Evolutionary conservation across 129 eudicot genomes (phyloP).

Genomic region (Kitagawia praeruptora): DNA sequence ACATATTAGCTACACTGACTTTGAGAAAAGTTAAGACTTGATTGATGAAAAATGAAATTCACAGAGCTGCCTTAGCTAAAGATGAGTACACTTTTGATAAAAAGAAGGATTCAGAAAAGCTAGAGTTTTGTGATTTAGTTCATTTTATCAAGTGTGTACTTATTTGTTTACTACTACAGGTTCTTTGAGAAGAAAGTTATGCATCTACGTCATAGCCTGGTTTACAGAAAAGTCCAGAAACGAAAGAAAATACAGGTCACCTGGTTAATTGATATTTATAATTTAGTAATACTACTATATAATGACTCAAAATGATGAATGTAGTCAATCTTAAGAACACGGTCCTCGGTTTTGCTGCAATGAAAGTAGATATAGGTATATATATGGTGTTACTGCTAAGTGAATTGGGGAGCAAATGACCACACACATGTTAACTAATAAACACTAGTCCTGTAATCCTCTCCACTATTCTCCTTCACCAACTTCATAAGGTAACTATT

Average conservation of each 20-base stretch:
- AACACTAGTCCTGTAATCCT: not conserved
- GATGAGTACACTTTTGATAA: not conserved
- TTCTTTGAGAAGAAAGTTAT: not conserved
- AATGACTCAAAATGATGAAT: not conserved
- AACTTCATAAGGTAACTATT: not conserved
- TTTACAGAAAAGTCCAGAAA: not conserved
- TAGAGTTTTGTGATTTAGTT: not conserved
- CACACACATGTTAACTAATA: not conserved
- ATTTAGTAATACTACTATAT: not conserved
- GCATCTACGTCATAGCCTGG: not conserved
- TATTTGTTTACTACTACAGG: not conserved
- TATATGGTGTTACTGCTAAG: too few species aligned
- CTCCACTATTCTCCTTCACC: not conserved
- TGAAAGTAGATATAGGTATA: not conserved
- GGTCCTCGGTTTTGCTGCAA: not conserved
- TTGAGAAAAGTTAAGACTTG: not conserved
- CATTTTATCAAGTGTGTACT: not conserved
- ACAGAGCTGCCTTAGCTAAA: not conserved
- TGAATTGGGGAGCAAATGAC: not conserved
- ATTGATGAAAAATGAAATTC: not conserved
- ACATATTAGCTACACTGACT: not conserved
- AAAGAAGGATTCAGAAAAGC: not conserved
- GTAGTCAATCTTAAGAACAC: not conserved
- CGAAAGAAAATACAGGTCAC: not conserved
- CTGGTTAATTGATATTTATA: not conserved